These are phyloP conservation scores for Amylocystis lapponica DNA, from an alignment of 768 basidiomycete genomes.

Conservation along the genomic window DNA sequence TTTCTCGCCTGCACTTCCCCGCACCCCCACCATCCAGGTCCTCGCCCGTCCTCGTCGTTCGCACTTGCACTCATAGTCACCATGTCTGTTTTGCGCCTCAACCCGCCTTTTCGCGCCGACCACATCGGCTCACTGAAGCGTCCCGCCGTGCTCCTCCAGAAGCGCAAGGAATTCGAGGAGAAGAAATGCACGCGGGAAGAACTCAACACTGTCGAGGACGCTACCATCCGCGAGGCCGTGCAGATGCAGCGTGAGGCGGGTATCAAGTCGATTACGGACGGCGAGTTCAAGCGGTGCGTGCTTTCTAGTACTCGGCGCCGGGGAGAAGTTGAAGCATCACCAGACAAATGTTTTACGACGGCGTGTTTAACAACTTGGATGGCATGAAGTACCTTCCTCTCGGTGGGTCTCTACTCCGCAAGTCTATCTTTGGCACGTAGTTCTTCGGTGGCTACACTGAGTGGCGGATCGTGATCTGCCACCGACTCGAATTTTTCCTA, in stretches of 20 bases:
- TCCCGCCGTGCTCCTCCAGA: slow-evolving; percentile 42
- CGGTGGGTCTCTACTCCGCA: not conserved
- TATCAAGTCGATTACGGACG: slow-evolving; percentile 58
- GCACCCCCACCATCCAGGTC: too few relatives aligned
- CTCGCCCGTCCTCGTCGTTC: too few relatives aligned
- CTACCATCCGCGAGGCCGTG: slow-evolving; percentile 47
- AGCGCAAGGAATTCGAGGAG: slow-evolving; percentile 39
- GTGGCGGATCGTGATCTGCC: too few relatives aligned
- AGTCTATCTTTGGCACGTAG: too few relatives aligned
- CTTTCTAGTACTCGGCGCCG: not conserved
- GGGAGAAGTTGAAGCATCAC: too few relatives aligned
- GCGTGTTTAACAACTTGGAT: slow-evolving; percentile 60
- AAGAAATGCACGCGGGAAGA: slow-evolving; percentile 37
- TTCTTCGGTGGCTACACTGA: too few relatives aligned
- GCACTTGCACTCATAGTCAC: not conserved
- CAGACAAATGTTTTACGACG: slow-evolving; percentile 58
- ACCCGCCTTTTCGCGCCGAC: slow-evolving; percentile 45
- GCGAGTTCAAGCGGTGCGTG: slow-evolving; percentile 38
- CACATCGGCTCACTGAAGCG: slow-evolving; percentile 61
- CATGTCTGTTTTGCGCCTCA: not conserved
- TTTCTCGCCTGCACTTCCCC: too few relatives aligned
- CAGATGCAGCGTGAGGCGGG: slow-evolving; percentile 49
- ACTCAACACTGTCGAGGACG: slow-evolving; percentile 43
- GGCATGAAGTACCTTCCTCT: slow-evolving; percentile 51
- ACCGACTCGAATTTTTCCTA: too few relatives aligned